phyloP scores from a whole-genome alignment of 2,329 filamentous ascomycete species.

The Emergomyces orientalis region DNA sequence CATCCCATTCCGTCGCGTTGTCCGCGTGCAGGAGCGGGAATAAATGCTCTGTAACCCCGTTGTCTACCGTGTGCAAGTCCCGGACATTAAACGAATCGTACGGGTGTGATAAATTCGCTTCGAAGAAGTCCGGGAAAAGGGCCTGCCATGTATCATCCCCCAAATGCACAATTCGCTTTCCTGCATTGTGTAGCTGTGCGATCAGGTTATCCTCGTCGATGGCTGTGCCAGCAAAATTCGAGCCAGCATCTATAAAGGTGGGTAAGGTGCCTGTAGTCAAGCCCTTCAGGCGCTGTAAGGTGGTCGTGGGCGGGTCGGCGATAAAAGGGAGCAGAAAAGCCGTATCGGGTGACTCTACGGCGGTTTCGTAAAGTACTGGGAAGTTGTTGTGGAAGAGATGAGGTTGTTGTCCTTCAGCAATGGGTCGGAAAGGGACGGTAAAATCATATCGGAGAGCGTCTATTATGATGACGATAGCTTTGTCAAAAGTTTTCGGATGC shows the following conservation, averaged over 20 bases:
- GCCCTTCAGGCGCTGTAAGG: constrained; percentile 83
- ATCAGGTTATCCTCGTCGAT: constrained; percentile 87
- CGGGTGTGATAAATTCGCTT: constrained; percentile 70
- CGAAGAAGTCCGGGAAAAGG: constrained; percentile 88
- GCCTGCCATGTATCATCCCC: constrained; percentile 98
- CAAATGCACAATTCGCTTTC: constrained; percentile 77
- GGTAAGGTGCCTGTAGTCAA: constrained; percentile 90
- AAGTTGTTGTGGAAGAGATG: constrained; percentile 79
- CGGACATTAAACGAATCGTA: constrained; percentile 98
- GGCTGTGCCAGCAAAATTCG: constrained; percentile 87
- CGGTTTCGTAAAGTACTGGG: constrained; percentile 76
- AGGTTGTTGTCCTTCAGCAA: constrained; percentile 35
- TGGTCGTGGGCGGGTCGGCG: constrained; percentile 90
- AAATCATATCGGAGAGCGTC: constrained; percentile 97
- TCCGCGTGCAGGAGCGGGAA: constrained; percentile 60
- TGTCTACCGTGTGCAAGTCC: constrained; percentile 94
- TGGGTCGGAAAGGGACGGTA: constrained; percentile 62
- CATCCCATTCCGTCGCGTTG: constrained; percentile 68
- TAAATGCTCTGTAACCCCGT: constrained; percentile 85
- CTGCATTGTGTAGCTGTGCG: constrained; percentile 52
- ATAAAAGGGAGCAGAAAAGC: constrained; percentile 92
- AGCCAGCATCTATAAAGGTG: constrained; percentile 87
- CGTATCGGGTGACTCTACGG: constrained; percentile 62
- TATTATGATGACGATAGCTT: constrained; percentile 80
- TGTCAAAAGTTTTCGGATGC: constrained; percentile 90